These are phyloP conservation scores for Clonostachys solani DNA, from an alignment of 2,329 filamentous ascomycete species.

Conservation along the genomic window DNA sequence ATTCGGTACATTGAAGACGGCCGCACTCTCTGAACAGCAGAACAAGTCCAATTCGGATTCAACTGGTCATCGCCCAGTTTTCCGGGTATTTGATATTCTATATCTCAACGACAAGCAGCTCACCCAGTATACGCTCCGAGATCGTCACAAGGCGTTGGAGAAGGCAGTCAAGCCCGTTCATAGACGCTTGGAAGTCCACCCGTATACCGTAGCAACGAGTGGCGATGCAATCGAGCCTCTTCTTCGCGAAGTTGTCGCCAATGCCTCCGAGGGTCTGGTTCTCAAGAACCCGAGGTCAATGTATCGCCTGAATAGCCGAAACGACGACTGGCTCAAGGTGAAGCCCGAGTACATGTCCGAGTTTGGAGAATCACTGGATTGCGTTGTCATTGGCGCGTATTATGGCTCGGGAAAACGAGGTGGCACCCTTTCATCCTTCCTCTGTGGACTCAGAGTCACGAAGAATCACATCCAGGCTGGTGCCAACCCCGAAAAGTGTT, in stretches of 20 bases:
- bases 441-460: conserved; percentile 82
- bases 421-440: conserved; percentile 76
- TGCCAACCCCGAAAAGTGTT: conserved; percentile 68
- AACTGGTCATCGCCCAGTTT: conserved; percentile 60
- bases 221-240: conserved; percentile 73
- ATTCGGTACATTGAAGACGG: conserved; percentile 92
- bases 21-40: conserved; percentile 73
- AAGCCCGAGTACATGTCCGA: conserved; percentile 99
- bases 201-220: conserved; percentile 60
- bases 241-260: conserved; percentile 78
- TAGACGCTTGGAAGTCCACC: conserved; percentile 79
- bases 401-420: conserved; percentile 85
- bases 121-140: conserved; percentile 77
- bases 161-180: conserved; percentile 65
- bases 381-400: conserved; percentile 85
- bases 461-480: conserved; percentile 59
- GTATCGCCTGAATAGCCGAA: conserved; percentile 84
- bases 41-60: conserved; percentile 50
- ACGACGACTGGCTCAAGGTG: conserved; percentile 97
- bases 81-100: conserved; percentile 85
- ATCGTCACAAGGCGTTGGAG: conserved; percentile 72
- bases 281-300: conserved; percentile 87
- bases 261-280: conserved; percentile 85
- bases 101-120: conserved; percentile 79
- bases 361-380: conserved; percentile 90